Percentiles rank a stretch among this genome's conserved stretches.
Evolutionary conservation across 2,329 filamentous ascomycete species (phyloP).

Genomic region (Pseudophaeomoniella oleicola): DNA sequence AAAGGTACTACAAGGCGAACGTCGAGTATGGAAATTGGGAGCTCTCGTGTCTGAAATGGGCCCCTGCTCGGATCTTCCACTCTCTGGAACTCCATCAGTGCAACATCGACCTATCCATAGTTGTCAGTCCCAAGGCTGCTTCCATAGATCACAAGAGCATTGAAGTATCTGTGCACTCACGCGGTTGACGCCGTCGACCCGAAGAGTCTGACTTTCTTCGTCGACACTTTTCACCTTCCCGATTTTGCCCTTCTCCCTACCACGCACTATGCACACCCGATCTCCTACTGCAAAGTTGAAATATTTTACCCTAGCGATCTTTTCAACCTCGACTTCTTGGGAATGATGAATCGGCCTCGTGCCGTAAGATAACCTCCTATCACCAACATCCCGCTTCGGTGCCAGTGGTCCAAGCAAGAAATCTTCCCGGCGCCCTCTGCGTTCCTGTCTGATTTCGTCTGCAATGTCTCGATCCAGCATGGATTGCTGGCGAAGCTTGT

Average conservation of each 20-base stretch:
- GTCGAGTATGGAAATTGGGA: constrained; percentile 51
- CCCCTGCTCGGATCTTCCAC: constrained; percentile 21
- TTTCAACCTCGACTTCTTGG: constrained; percentile 24
- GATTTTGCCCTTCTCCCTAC: constrained; percentile 71
- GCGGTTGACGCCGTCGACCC: constrained; percentile 48
- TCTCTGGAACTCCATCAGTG: constrained; percentile 22
- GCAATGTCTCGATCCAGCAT: constrained; percentile 17
- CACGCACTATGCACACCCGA: constrained; percentile 67
- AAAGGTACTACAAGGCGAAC: constrained; percentile 73
- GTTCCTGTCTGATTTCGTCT: constrained; percentile 26
- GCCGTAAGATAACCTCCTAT: constrained; percentile 43
- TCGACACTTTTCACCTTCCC: constrained; percentile 51
- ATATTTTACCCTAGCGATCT: constrained; percentile 26
- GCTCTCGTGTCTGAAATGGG: constrained; percentile 32
- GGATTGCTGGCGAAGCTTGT: constrained; percentile 17
- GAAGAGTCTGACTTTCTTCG: constrained; percentile 39
- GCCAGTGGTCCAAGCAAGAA: constrained; percentile 67
- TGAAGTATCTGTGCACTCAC: constrained; percentile 31
- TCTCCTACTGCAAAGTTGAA: constrained; percentile 56
- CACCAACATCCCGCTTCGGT: constrained; percentile 58
- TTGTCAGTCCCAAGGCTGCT: not conserved
- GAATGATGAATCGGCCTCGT: constrained; percentile 28
- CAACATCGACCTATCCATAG: constrained; percentile 23
- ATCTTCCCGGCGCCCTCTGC: constrained; percentile 52
- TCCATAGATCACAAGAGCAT: constrained; percentile 1